These are phyloP conservation scores for Hymenotorrendiella dingleyae DNA, from an alignment of 2,329 filamentous ascomycete genomes.

Conservation along the genomic window DNA sequence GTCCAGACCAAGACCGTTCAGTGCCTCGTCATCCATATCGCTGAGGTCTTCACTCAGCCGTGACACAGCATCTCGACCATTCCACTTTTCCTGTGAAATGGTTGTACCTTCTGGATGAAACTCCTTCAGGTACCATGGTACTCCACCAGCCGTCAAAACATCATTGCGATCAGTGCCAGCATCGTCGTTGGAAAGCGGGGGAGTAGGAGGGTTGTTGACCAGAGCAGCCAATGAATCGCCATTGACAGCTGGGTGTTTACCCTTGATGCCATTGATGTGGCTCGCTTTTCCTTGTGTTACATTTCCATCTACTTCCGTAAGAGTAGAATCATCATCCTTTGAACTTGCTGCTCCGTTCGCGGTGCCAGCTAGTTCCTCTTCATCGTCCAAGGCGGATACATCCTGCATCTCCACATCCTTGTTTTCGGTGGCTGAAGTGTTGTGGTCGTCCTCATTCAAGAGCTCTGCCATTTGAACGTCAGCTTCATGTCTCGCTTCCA, in stretches of 20 bases:
- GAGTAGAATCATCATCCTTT: neutral
- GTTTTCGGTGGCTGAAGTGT: too few relatives aligned
- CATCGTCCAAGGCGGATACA: conserved; percentile 27
- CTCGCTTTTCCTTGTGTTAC: conserved; percentile 12
- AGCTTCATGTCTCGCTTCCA: conserved; percentile 35
- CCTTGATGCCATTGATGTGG: conserved; percentile 28
- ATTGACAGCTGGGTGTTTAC: conserved; percentile 39
- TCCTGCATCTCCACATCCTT: conserved; percentile 33
- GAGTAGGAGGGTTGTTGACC: conserved; percentile 46
- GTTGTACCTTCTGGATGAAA: conserved; percentile 79
- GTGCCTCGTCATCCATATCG: conserved; percentile 86
- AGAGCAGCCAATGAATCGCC: conserved; percentile 33
- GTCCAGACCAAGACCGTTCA: conserved; percentile 57
- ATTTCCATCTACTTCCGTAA: conserved; percentile 20
- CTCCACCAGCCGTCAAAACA: conserved; percentile 62
- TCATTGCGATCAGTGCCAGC: conserved; percentile 15
- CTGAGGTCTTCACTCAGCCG: conserved; percentile 81
- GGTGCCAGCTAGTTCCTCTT: conserved; percentile 3
- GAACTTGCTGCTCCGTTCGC: conserved; percentile 19
- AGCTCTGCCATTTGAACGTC: conserved; percentile 15
- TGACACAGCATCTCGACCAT: conserved; percentile 62
- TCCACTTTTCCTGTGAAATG: conserved; percentile 68
- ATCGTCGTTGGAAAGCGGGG: conserved; percentile 59
- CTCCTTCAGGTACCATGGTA: conserved; percentile 80
- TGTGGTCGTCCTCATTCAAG: conserved; percentile 4